Evolutionary conservation across 2,329 filamentous ascomycete genomes (phyloP), one percentile per base, ranked within the genome.

Genomic region (Lojkania enalia): DNA sequence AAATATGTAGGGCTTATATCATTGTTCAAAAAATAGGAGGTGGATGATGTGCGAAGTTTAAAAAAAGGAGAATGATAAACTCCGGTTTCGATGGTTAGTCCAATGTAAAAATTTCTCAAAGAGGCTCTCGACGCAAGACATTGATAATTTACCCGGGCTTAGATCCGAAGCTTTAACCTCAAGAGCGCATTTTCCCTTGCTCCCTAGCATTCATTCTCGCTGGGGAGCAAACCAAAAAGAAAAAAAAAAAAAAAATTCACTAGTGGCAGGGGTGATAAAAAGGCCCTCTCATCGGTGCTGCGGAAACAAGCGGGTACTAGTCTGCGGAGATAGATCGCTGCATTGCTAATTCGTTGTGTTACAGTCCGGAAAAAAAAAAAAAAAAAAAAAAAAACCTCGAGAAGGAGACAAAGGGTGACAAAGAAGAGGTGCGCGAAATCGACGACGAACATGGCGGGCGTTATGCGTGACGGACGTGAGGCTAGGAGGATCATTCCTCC

Each of bases 401-500:
- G n/a, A 23, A 9, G 19, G 18, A 20, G 7, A 18, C 2, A 13
- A 32, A 15, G 20, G 15, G 19, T 41, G 15, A 21, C 14, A 39
- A n/a, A 9, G n/a, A n/a, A n/a, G n/a, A n/a, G n/a, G n/a, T n/a
- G n/a, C n/a, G n/a, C n/a, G n/a, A n/a, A n/a, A n/a, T n/a, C n/a
- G n/a, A n/a, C 5, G 43, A 35, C 21, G 20, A 23, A 39, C 41
- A 43, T 45, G 36, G 43, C 45, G 42, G 43, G 44, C 48, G 44
- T 55, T 27, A 44, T 23, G 29, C 32, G 33, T 36, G 33, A 21
- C 18, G 46, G 25, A 9, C 29, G 32, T 19, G 39, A 12, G 18
- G 40, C 30, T n/a, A n/a, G 36, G 35, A 43, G 21, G 16, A 12
- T 46, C 60, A 71, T 51, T 95, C 90, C 73, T 99, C 94, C 92